phyloP scores from a whole-genome alignment of 768 basidiomycete species.

The Lactarius vividus region DNA sequence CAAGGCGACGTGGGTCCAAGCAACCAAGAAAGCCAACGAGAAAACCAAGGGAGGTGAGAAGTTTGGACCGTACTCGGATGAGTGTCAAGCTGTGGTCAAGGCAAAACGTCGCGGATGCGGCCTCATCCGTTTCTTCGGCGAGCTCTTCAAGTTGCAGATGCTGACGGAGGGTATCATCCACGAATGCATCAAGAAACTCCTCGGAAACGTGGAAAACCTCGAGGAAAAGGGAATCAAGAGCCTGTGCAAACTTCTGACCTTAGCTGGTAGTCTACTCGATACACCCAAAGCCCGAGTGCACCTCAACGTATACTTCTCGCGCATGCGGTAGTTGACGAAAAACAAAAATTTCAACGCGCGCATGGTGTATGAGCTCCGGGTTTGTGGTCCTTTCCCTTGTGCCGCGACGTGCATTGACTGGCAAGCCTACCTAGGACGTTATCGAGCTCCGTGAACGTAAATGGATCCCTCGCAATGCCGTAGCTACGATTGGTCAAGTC shows the following conservation, averaged over 20 bases:
- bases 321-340: constrained; percentile 81
- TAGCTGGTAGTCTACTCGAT: constrained; percentile 85
- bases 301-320: constrained; percentile 90
- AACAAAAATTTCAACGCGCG: constrained; percentile 75
- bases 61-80: constrained; percentile 84
- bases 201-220: constrained; percentile 89
- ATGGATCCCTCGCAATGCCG: constrained; percentile 71
- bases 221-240: constrained; percentile 98
- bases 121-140: constrained; percentile 96
- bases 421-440: constrained; percentile 60
- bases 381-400: constrained; percentile 37
- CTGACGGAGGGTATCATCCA: constrained; percentile 97
- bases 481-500: constrained; percentile 83
- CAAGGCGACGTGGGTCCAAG: too few relatives aligned
- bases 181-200: constrained; percentile 93
- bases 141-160: constrained; percentile 98
- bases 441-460: constrained; percentile 81
- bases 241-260: constrained; percentile 86
- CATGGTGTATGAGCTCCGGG: constrained; percentile 95
- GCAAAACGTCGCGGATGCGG: constrained; percentile 96
- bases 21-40: constrained; percentile 50
- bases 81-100: constrained; percentile 94
- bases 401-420: constrained; percentile 5
- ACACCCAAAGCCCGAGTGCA: constrained; percentile 75
- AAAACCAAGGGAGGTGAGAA: constrained; percentile 41